These are phyloP conservation scores for Gaultheria prostrata DNA, from an alignment of 148 eudicot species.

Conservation along the genomic window DNA sequence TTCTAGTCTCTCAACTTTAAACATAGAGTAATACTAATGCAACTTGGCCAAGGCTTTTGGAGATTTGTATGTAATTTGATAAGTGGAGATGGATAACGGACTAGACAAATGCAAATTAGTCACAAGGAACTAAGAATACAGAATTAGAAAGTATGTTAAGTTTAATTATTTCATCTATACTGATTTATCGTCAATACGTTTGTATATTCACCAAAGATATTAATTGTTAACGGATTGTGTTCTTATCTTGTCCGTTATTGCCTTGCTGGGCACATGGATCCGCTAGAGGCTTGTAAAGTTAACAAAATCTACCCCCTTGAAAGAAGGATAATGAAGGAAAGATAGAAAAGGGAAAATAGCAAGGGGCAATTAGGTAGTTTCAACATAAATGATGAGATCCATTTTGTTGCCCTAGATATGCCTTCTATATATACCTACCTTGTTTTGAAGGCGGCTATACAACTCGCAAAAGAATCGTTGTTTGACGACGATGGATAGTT, in stretches of 20 bases:
- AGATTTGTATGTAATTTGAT: background rate
- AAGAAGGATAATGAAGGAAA: background rate
- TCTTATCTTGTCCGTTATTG: background rate
- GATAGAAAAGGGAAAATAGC: background rate
- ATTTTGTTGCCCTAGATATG: background rate
- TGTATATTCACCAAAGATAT: background rate
- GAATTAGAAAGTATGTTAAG: background rate
- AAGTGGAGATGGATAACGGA: background rate
- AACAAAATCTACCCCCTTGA: background rate
- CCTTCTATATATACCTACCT: background rate
- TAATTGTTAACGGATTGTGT: background rate
- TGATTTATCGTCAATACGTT: too few species aligned
- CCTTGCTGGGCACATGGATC: background rate
- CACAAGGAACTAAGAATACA: background rate
- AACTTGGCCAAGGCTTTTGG: background rate
- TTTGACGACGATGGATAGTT: background rate
- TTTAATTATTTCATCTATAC: background rate
- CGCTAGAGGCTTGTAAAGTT: background rate
- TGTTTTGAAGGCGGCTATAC: background rate
- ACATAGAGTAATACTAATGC: background rate
- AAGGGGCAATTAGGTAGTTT: background rate
- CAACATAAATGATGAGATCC: background rate
- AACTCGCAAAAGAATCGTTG: background rate
- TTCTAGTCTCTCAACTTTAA: too few species aligned
- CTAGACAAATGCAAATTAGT: background rate